Base-by-base conservation (phyloP, 768 basidiomycete species). In the Clathrus columnatus region DNA sequence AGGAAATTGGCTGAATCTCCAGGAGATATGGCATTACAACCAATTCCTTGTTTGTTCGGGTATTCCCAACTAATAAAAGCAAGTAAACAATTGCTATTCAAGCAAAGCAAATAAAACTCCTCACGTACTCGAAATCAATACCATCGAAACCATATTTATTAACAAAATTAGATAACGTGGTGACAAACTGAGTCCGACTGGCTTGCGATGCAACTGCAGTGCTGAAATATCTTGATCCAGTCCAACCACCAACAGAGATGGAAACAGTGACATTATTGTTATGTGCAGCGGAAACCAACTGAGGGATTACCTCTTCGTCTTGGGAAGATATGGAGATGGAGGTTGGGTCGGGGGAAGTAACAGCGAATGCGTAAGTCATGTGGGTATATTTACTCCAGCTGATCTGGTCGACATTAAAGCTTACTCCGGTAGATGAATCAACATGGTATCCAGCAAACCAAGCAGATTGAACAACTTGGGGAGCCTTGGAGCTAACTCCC, bases 1-100 rank as follows among this genome's bases (percentile, higher is more conserved):
- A 94, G 78, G 70, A 85, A 85, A 68, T 96, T 93, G 60, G 76
- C 74, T 0, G 85, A 83, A 68, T 96, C 93, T 51, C 77, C 63
- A 2, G 75, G 59, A 23, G 79, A 78, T 43, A 82, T 67, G 7
- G 66, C 67, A 69, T 95, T 95, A 64, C 87, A 88, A 6, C 77
- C 75, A 20, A 85, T 76, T 16, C 90, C 91, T 45, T 70, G 71
- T 10, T 69, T 70, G 30, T 75, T 79, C 30, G 91, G 92, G 64
- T 89, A 94, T 67, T 93, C 91, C 90, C 90, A 92, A 64, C 87
- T 88, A 56, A 52, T 58, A 30, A 30, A 51, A 26, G 11, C 7
- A 36, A 14, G 11, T 41, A 2, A 47, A 51, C 5, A 45, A 42
- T 42, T 11, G 41, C 41, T 28, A 18, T 47, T n/a, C 11, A 47